Evolutionary conservation across 331 rosid genomes (phyloP).

Genomic region (Cydonia oblonga): DNA sequence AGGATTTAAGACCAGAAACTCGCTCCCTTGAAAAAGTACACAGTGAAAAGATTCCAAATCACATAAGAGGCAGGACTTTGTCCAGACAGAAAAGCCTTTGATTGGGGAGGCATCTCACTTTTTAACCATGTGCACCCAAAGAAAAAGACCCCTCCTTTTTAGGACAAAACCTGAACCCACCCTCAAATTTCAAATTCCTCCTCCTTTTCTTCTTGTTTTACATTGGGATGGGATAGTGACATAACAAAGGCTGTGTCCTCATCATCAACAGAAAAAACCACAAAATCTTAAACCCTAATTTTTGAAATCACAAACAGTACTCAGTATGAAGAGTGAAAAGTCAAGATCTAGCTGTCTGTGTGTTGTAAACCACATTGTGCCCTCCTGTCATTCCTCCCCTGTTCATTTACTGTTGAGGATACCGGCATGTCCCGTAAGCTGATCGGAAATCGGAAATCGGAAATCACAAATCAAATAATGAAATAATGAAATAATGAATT

Average conservation of each 20-base stretch:
- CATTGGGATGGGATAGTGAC: background rate
- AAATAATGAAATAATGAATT: background rate
- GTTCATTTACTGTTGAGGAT: constrained; percentile 30
- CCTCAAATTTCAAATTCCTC: background rate
- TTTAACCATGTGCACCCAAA: constrained; percentile 7
- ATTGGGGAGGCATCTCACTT: constrained; percentile 8
- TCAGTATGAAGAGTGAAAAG: background rate
- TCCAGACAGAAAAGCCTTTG: constrained; percentile 17
- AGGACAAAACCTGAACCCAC: background rate
- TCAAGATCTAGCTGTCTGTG: constrained; percentile 16
- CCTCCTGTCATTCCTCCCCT: background rate
- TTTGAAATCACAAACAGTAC: background rate
- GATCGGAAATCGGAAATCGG: background rate
- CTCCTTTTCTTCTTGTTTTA: background rate
- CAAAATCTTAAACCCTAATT: background rate
- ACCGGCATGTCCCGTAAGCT: constrained; percentile 40
- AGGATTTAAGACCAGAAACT: too few species aligned
- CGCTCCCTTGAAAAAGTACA: background rate
- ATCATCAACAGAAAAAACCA: too few species aligned
- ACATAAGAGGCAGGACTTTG: background rate
- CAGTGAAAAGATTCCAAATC: background rate
- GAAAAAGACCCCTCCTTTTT: background rate
- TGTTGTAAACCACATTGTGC: background rate
- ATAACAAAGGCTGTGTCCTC: background rate
- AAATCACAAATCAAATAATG: background rate